Base-by-base conservation (phyloP, 2,329 filamentous ascomycete species). In the Trichoderma koningiopsis region DNA sequence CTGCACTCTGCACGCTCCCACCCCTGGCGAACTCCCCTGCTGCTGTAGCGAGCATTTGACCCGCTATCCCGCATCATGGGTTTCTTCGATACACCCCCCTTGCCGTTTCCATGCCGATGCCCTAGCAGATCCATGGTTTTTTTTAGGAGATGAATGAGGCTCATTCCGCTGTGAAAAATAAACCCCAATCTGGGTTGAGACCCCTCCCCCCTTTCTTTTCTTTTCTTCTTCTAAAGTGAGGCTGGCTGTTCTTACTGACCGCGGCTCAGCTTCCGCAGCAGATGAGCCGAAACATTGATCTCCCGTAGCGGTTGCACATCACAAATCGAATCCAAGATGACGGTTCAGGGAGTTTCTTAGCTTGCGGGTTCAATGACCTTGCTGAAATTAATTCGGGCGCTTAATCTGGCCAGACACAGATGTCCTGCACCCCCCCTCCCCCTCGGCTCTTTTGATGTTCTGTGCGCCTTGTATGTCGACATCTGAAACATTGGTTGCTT, bases 11-110 rank as follows among this genome's bases (percentile, higher is more conserved):
- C 37, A 31, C 49, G 49, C 31, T 43, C 55, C 56, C 55, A 31
- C 27, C 52, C 62, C 43, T 19, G 22, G 33, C 47, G 24, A 49
- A 33, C 14, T 29, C 53, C 53, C 60, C 29, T 62, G 35, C 53
- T 27, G 53, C 37, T 35, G 55, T 29, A 66, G 40, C 64, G 31
- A 58, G 19, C 37, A 40, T 16, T 31, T 10, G 55, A 67, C 64
- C 64, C 64, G 64, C 64, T 31, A 37, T 59, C 64, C 64, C 64
- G 64, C 64, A 37, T 59, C 64, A 49, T 37, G 47, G 55, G 27
- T 59, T 67, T 59, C 64, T 59, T 68, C 57, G 57, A 56, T 68
- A 61, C 65, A 61, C 65, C 33, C 65, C 65, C 58, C 37, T 59
- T 37, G 40, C 40, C 64, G 11, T 67, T 66, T 57, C 65, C 65